These are phyloP conservation scores for Colletotrichum spaethianum DNA, from an alignment of 2,329 filamentous ascomycete genomes.

Conservation along the genomic window DNA sequence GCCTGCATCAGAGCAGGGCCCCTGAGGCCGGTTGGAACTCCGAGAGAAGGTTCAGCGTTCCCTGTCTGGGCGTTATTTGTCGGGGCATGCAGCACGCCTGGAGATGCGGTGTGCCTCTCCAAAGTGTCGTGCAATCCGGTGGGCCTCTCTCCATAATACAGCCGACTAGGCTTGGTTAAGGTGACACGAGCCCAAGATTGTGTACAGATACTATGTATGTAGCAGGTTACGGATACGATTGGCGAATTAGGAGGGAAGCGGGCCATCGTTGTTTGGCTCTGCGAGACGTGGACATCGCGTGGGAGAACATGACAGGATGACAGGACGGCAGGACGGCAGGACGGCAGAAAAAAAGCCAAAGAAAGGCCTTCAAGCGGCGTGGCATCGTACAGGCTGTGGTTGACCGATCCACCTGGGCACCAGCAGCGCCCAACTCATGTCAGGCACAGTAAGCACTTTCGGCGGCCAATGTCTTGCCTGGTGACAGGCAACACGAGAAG, in stretches of 20 bases:
- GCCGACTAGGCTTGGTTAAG: not conserved
- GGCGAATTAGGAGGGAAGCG: not conserved
- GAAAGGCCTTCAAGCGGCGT: constrained; percentile 21
- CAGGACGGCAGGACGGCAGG: constrained; percentile 16
- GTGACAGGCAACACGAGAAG: constrained; percentile 21
- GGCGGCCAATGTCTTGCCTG: not conserved
- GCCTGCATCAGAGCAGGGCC: constrained; percentile 16
- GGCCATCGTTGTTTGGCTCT: not conserved
- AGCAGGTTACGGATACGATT: not conserved
- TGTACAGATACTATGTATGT: no score
- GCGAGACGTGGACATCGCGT: constrained; percentile 7
- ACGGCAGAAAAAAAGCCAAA: constrained; percentile 14
- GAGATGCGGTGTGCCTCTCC: constrained; percentile 25
- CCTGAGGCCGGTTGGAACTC: constrained; percentile 22
- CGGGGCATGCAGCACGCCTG: constrained; percentile 3
- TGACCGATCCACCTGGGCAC: not conserved
- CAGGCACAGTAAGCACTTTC: constrained; percentile 9
- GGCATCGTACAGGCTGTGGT: constrained; percentile 5
- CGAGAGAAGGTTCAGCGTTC: not conserved
- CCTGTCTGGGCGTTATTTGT: constrained; percentile 1
- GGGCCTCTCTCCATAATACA: not conserved
- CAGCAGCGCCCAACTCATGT: constrained; percentile 1
- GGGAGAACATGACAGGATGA: not conserved
- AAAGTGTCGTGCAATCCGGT: not conserved
- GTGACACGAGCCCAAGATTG: constrained; percentile 1